Conservation (phyloP, 345 rosid genomes). For the Citropsis articulata region DNA sequence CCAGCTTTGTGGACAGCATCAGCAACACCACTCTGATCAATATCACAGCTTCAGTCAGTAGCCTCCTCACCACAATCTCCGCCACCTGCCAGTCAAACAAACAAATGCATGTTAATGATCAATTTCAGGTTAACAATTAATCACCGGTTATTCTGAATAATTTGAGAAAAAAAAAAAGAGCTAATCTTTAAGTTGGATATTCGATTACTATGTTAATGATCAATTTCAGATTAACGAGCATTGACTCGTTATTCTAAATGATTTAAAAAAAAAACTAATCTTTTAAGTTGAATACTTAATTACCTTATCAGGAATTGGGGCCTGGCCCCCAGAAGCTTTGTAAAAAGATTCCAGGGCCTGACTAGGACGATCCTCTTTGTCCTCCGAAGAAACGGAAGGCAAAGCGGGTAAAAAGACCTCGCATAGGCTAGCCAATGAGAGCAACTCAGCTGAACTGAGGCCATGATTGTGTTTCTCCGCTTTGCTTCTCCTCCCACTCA, state of each 20-base stretch:
- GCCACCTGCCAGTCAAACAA: constrained; percentile 31
- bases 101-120: background rate
- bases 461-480: constrained; percentile 28
- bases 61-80: constrained; percentile 33
- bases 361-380: constrained; percentile 11
- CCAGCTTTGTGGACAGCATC: constrained; percentile 61
- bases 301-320: constrained; percentile 41
- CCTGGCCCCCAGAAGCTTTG: constrained; percentile 44
- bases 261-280: background rate
- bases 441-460: constrained; percentile 50
- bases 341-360: constrained; percentile 39
- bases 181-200: background rate
- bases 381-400: constrained; percentile 12
- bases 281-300: background rate
- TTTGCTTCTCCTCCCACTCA: constrained; percentile 25
- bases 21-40: constrained; percentile 40
- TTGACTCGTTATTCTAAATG: background rate
- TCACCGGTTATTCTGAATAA: too few species aligned
- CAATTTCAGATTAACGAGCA: background rate
- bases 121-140: background rate
- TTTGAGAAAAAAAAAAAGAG: background rate
- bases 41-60: constrained; percentile 24
- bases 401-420: constrained; percentile 55
- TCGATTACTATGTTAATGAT: constrained; percentile 15
- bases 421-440: constrained; percentile 47